phyloP scores from a whole-genome alignment of 31 red algal genomes.

The Bonnemaisonia californica region DNA sequence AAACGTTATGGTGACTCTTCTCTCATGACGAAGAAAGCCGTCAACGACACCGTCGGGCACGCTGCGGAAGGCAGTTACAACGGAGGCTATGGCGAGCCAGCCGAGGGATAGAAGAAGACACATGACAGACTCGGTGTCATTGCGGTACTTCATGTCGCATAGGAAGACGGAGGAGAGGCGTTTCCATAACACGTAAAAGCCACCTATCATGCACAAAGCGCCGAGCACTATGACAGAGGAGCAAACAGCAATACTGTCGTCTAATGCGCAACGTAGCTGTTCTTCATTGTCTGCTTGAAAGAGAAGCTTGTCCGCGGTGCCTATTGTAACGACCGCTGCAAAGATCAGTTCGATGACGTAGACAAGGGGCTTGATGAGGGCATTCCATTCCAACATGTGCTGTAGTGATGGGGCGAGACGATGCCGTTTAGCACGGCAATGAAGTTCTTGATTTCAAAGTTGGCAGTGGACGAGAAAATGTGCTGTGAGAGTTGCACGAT shows the following conservation, averaged over 20 bases:
- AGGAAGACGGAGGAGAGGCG: constrained; percentile 33
- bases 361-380: constrained; percentile 48
- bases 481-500: no score
- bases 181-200: constrained; percentile 36
- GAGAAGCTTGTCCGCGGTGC: constrained; percentile 44
- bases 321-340: constrained; percentile 23
- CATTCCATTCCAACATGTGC: constrained; percentile 45
- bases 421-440: not conserved
- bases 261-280: constrained; percentile 2
- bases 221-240: constrained; percentile 29
- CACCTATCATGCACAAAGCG: constrained; percentile 16
- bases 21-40: constrained; percentile 1
- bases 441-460: not conserved
- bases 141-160: constrained; percentile 13
- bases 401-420: not conserved
- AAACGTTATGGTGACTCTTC: constrained; percentile 23
- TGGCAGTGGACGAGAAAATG: no score
- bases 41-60: not conserved
- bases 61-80: not conserved
- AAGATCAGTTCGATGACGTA: constrained; percentile 40
- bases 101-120: constrained; percentile 33
- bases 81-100: constrained; percentile 18
- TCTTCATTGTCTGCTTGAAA: constrained; percentile 3
- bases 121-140: constrained; percentile 33
- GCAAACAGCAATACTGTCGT: constrained; percentile 12